These are phyloP conservation scores for Polytolypa hystricis DNA, from an alignment of 2,329 filamentous ascomycete species.

Conservation along the genomic window DNA sequence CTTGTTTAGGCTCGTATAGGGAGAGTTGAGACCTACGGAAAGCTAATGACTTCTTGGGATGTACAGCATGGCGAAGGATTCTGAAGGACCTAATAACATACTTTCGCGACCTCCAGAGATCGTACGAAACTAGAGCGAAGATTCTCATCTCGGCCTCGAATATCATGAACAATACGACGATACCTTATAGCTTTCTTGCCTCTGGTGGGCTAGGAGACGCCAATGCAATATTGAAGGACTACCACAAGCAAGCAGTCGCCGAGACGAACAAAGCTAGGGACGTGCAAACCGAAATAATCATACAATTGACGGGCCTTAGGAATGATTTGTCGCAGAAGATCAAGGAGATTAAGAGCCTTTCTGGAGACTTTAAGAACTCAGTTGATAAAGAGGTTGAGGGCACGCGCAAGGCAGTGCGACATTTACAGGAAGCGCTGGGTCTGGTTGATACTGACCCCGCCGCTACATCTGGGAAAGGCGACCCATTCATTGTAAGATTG, in stretches of 20 bases:
- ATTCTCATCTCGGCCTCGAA: slow-evolving; percentile 72
- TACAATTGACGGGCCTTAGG: slow-evolving; percentile 71
- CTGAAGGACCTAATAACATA: slow-evolving; percentile 90
- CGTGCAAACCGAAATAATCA: slow-evolving; percentile 83
- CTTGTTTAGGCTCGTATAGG: not conserved
- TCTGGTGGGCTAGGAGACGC: slow-evolving; percentile 84
- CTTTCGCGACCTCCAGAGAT: slow-evolving; percentile 80
- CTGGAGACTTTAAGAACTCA: slow-evolving; percentile 91
- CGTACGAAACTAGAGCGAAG: slow-evolving; percentile 80
- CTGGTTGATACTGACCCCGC: slow-evolving; percentile 68
- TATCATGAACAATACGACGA: slow-evolving; percentile 66
- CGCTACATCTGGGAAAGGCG: slow-evolving; percentile 69
- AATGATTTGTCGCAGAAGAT: slow-evolving; percentile 91
- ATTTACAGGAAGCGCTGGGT: slow-evolving; percentile 70
- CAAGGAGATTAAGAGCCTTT: slow-evolving; percentile 92
- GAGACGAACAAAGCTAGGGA: slow-evolving; percentile 84
- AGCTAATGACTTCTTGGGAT: not conserved
- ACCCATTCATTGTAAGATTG: slow-evolving; percentile 79
- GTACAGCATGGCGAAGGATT: slow-evolving; percentile 86
- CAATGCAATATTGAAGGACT: slow-evolving; percentile 64
- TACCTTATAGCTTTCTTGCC: slow-evolving; percentile 64
- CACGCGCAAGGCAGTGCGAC: slow-evolving; percentile 67
- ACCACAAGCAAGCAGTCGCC: slow-evolving; percentile 66
- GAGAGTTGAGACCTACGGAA: slow-evolving; percentile 1
- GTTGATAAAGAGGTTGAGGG: slow-evolving; percentile 89